phyloP scores from a whole-genome alignment of 805 yeast genomes.

The Wickerhamomyces rabaulensis region DNA sequence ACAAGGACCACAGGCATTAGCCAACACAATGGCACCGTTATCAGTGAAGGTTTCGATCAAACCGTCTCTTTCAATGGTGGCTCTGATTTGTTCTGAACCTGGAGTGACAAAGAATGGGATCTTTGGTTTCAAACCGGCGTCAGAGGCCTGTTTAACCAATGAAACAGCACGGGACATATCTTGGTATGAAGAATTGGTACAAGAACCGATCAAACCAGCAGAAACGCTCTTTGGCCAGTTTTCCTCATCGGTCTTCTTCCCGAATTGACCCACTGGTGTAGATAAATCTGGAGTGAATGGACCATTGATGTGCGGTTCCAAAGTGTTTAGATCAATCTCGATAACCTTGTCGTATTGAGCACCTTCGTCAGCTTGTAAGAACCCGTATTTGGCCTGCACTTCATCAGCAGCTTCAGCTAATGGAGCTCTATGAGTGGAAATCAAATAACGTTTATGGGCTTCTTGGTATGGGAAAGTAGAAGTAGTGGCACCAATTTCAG shows the following conservation, averaged over 20 bases:
- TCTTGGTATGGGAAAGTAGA: conserved; percentile 93
- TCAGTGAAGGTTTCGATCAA: conserved; percentile 72
- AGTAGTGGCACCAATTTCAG: conserved; percentile 98
- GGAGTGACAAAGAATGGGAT: conserved; percentile 94
- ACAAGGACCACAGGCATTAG: conserved; percentile 99
- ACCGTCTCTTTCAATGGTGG: conserved; percentile 95
- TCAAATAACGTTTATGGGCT: conserved; percentile 71
- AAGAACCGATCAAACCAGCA: conserved; percentile 96
- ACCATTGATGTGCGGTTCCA: conserved; percentile 96
- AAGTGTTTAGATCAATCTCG: conserved; percentile 78
- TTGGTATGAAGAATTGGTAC: conserved; percentile 97
- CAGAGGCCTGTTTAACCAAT: conserved; percentile 79
- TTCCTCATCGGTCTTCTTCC: conserved; percentile 60
- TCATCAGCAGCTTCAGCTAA: conserved; percentile 76
- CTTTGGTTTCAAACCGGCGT: conserved; percentile 84
- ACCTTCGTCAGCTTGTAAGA: conserved; percentile 79
- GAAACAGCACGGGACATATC: conserved; percentile 97
- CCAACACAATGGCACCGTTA: conserved; percentile 87
- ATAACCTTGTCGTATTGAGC: conserved; percentile 89
- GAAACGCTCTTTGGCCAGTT: conserved; percentile 84
- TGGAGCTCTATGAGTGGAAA: conserved; percentile 78
- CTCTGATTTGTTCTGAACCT: conserved; percentile 97
- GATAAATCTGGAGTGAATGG: conserved; percentile 98
- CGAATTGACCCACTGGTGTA: conserved; percentile 83
- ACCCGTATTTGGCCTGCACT: conserved; percentile 48